Conservation (phyloP, 23 red algal species). For the Gracilariopsis chorda region DNA sequence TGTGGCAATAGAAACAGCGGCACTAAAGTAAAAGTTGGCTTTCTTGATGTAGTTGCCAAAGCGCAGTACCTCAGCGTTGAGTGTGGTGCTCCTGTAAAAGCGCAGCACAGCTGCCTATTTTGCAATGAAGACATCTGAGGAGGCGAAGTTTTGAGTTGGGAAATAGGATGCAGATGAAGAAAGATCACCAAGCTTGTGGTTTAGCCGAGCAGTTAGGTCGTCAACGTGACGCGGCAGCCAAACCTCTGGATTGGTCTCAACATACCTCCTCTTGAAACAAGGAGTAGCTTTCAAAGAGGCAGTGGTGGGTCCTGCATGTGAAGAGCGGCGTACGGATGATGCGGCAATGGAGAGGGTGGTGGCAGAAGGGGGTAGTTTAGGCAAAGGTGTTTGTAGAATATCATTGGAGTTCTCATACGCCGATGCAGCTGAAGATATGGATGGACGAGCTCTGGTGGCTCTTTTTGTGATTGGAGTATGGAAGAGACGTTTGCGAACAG, state of each 20-base stretch:
- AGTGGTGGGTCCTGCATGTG: not conserved
- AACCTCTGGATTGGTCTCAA: not conserved
- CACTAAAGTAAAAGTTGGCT: not conserved
- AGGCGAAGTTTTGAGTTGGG: too few species aligned
- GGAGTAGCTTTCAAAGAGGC: conserved; percentile 16
- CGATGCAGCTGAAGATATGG: not conserved
- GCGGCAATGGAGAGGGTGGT: not conserved
- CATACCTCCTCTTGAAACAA: not conserved
- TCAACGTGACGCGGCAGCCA: conserved; percentile 2
- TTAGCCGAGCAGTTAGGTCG: conserved; percentile 45
- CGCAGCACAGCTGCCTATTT: not conserved
- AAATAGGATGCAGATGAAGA: not conserved
- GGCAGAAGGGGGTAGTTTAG: not conserved
- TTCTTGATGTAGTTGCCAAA: not conserved
- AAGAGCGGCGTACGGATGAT: not conserved
- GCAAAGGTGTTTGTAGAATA: not conserved
- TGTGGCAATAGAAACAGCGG: not conserved
- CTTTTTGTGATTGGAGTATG: not conserved
- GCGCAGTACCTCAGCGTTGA: not conserved
- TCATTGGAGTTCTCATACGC: not conserved
- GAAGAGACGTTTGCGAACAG: conserved; percentile 24
- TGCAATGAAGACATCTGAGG: not conserved
- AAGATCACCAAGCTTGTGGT: conserved; percentile 1
- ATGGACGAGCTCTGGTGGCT: not conserved
- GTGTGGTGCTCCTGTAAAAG: not conserved